Percentiles rank a stretch among this genome's conserved stretches.
phyloP scores from a whole-genome alignment of 2,329 filamentous ascomycete genomes.

The Diaporthe ilicicola region DNA sequence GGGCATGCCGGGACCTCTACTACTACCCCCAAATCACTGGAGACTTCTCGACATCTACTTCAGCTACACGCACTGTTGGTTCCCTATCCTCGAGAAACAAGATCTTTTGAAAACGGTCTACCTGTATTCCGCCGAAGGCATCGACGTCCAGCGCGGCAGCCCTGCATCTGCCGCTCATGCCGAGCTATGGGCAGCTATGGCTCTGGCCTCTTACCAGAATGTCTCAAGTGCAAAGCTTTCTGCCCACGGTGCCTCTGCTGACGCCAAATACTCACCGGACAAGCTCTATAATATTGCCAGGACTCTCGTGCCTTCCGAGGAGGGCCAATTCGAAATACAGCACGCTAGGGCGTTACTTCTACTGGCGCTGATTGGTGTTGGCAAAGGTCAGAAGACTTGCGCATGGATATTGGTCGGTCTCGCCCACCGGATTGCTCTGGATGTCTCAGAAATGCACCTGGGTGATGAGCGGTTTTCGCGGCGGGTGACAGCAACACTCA shows the following conservation, averaged over 20 bases:
- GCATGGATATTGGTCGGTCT: constrained; percentile 73
- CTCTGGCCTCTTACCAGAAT: constrained; percentile 65
- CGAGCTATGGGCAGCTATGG: constrained; percentile 67
- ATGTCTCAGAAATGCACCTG: constrained; percentile 33
- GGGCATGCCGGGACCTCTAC: not conserved
- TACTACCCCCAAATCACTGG: constrained; percentile 63
- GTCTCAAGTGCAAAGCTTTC: constrained; percentile 39
- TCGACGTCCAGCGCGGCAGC: constrained; percentile 34
- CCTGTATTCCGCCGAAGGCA: constrained; percentile 50
- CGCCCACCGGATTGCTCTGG: constrained; percentile 64
- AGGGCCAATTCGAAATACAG: constrained; percentile 56
- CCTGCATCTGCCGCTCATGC: constrained; percentile 55
- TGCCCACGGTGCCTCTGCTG: constrained; percentile 29
- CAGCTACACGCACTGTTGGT: constrained; percentile 79
- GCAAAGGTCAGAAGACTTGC: constrained; percentile 60
- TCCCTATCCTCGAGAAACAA: constrained; percentile 76
- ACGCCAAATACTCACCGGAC: constrained; percentile 41
- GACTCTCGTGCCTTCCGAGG: constrained; percentile 56
- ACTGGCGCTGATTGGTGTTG: constrained; percentile 70
- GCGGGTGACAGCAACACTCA: constrained; percentile 43
- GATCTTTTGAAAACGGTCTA: constrained; percentile 60
- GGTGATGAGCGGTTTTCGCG: constrained; percentile 28
- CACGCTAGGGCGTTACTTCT: constrained; percentile 66
- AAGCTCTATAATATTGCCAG: constrained; percentile 61
- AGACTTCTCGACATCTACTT: constrained; percentile 77